These are phyloP conservation scores for Dendrocalamus latiflorus DNA, from an alignment of 202 grass and related monocot species.

Conservation along the genomic window DNA sequence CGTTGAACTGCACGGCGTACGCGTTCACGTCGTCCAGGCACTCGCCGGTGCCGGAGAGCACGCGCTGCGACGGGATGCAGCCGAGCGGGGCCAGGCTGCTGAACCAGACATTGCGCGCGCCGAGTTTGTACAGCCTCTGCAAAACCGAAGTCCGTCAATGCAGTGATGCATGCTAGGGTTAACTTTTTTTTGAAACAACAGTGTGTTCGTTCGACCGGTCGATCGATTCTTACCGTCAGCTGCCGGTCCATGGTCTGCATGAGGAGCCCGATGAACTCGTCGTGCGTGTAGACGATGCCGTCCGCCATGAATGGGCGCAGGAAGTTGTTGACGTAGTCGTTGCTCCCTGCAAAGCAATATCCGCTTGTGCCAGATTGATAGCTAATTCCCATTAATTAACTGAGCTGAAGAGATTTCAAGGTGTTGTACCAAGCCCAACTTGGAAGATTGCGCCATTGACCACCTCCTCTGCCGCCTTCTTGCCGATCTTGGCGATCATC, in stretches of 20 bases:
- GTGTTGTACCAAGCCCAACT: constrained; percentile 57
- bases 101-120: constrained; percentile 78
- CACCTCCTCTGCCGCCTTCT: constrained; percentile 55
- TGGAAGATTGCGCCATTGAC: constrained; percentile 69
- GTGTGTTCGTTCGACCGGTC: background rate
- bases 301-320: constrained; percentile 86
- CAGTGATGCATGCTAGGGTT: background rate
- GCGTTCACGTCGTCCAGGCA: constrained; percentile 73
- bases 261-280: constrained; percentile 70
- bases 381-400: background rate
- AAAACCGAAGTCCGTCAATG: background rate
- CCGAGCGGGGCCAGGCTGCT: constrained; percentile 73
- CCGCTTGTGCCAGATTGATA: background rate
- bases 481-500: constrained; percentile 67
- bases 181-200: background rate
- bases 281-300: constrained; percentile 64
- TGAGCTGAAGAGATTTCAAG: background rate
- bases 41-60: constrained; percentile 45
- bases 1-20: constrained; percentile 76
- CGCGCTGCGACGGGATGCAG: constrained; percentile 92
- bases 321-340: constrained; percentile 97
- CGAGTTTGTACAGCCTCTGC: constrained; percentile 71
- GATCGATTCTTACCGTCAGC: constrained; percentile 43
- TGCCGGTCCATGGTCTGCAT: constrained; percentile 52
- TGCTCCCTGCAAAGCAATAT: constrained; percentile 60